Evolutionary conservation across 1,284 basidiomycete species (phyloP), one percentile per base, ranked within the genome.

Genomic region (Sporisorium graminicola): DNA sequence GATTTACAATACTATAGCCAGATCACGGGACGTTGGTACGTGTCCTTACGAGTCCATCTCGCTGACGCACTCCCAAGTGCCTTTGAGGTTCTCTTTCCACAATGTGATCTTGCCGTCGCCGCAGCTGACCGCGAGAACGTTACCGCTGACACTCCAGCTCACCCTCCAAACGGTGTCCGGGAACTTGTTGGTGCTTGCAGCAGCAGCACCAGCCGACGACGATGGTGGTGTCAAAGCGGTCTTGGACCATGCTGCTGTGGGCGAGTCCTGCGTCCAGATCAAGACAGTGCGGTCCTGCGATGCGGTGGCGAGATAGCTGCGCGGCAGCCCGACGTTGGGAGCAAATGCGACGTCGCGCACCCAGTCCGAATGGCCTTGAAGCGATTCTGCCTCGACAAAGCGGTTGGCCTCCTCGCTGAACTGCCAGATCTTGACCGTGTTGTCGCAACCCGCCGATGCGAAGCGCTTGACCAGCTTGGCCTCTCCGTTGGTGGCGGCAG

Each of bases 301-400:
- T 0, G 94, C 95, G 2, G 94, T 95, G 12, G 96, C 96, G 73
- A 99, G 94, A 87, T 98, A 98, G 84, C 91, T 93, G 69, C 94
- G 90, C 0, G 95, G 93, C 18, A 99, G 89, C 0, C 96, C 96
- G 77, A 98, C 94, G 82, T 94, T 98, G 0, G 96, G 96, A 5
- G 95, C 95, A 93, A 95, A 98, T 0, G 95, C 94, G 24, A 98
- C 95, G 84, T 99, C 96, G 60, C 96, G 90, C 20, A 99, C 95
- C 96, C 96, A 99, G 87, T 99, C 95, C 1, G 92, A 90, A 86
- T 99, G 96, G 22, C 82, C 82, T 27, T 70, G 62, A 24, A 85
- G 76, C 35, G 74, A 64, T 31, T 83, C 84, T 8, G 74, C 74
- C 54, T 84, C 83, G 22, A 77, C 61, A 52, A 78, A 85, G 50